These are phyloP conservation scores for Wallacemonas rigidus DNA, from an alignment of 208 protist genomes.

Conservation along the genomic window DNA sequence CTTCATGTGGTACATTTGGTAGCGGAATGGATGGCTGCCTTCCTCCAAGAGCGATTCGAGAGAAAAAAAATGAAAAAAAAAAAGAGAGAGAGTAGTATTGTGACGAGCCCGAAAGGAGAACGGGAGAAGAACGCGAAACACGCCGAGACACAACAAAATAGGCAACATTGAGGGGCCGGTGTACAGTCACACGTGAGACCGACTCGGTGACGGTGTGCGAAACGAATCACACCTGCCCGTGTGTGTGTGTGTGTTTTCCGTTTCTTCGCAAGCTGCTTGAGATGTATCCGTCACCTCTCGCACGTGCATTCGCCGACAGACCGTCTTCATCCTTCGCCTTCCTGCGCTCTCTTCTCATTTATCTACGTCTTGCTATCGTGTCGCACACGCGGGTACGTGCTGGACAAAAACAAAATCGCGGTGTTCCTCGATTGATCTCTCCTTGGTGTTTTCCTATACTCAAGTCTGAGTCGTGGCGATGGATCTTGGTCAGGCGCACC, in stretches of 20 bases:
- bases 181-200: no score
- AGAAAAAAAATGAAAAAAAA: slow-evolving; percentile 9
- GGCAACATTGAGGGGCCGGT: no score
- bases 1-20: slow-evolving; percentile 77
- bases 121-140: no score
- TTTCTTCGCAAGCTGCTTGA: neutral
- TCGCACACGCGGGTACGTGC: no score
- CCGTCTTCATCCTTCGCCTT: neutral
- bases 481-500: slow-evolving; percentile 66
- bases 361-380: neutral
- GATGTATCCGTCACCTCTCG: no score
- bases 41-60: neutral
- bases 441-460: neutral
- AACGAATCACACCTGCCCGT: neutral
- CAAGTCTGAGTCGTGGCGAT: slow-evolving; percentile 19
- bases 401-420: no score
- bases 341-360: slow-evolving; percentile 2
- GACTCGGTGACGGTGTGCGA: no score
- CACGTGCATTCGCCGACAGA: no score
- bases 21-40: neutral
- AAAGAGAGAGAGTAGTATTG: neutral
- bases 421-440: neutral
- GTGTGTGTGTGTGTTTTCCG: neutral
- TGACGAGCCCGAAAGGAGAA: no score
- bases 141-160: no score